These are phyloP conservation scores for Lecanicillium sp. DNA, from an alignment of 2,329 filamentous ascomycete species.

Conservation along the genomic window DNA sequence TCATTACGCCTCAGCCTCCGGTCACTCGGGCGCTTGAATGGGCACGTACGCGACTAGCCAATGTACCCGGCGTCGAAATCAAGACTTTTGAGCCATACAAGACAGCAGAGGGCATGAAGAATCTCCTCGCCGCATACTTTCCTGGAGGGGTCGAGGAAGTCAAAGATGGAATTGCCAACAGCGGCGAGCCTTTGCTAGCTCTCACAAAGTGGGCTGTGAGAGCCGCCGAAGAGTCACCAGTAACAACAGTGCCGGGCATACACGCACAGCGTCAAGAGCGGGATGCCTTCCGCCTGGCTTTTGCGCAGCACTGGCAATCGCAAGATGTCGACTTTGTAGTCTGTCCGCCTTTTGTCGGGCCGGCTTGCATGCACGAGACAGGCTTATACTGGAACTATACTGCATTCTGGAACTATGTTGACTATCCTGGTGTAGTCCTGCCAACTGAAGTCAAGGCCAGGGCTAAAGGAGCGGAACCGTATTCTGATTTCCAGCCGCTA, in stretches of 20 bases:
- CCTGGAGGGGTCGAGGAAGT: constrained; percentile 30
- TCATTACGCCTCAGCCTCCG: constrained; percentile 28
- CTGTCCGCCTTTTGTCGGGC: constrained; percentile 26
- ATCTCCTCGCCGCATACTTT: constrained; percentile 34
- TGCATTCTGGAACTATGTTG: constrained; percentile 27
- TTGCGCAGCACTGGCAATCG: constrained; percentile 23
- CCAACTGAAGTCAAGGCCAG: constrained; percentile 24
- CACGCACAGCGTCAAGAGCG: constrained; percentile 17
- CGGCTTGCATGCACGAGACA: constrained; percentile 27
- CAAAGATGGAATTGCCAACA: constrained; percentile 22
- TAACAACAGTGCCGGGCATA: constrained; percentile 14
- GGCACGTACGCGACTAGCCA: constrained; percentile 17
- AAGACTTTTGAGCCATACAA: constrained; percentile 26
- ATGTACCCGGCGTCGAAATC: constrained; percentile 17
- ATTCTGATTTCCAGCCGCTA: constrained; percentile 14
- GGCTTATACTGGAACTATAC: constrained; percentile 28
- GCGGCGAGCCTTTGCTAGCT: constrained; percentile 34
- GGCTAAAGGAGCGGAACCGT: constrained; percentile 16
- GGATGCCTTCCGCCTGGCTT: constrained; percentile 22
- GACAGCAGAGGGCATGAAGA: constrained; percentile 18
- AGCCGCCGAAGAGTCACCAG: constrained; percentile 19
- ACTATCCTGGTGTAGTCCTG: constrained; percentile 26
- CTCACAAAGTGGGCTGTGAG: constrained; percentile 32
- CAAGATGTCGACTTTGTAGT: constrained; percentile 29
- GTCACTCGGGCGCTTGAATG: constrained; percentile 25